Evolutionary conservation across 257 asterid species (phyloP).

Genomic region (Salvia splendens): DNA sequence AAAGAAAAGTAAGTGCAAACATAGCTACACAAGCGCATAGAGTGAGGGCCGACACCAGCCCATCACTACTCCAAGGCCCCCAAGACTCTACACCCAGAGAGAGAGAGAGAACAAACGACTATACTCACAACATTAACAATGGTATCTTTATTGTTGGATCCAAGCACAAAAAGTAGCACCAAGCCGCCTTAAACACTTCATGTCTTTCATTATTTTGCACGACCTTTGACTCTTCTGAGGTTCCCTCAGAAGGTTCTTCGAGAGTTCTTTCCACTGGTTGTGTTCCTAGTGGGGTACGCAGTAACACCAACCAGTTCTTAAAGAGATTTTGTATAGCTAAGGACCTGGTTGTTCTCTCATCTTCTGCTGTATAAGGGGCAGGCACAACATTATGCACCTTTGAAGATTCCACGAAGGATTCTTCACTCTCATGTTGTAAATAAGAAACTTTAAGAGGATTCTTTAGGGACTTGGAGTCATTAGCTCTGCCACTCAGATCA

Average conservation of each 20-base stretch:
- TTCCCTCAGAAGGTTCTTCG: slow-evolving; percentile 50
- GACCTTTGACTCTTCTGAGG: slow-evolving; percentile 40
- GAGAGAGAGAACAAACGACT: slow-evolving; percentile 25
- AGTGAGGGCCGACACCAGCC: slow-evolving; percentile 1
- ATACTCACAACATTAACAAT: slow-evolving; percentile 73
- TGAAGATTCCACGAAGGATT: slow-evolving; percentile 55
- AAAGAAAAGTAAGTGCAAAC: background rate
- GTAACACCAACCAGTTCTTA: slow-evolving; percentile 69
- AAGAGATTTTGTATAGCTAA: slow-evolving; percentile 68
- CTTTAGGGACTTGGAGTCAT: slow-evolving; percentile 62
- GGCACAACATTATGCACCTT: slow-evolving; percentile 57
- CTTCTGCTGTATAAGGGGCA: slow-evolving; percentile 53
- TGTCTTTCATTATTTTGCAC: slow-evolving; percentile 47
- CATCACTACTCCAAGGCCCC: too few relatives aligned
- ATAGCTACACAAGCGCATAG: background rate
- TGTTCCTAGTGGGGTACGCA: slow-evolving; percentile 50
- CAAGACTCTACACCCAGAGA: too few relatives aligned
- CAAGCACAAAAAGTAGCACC: slow-evolving; percentile 63
- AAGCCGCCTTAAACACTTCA: slow-evolving; percentile 45
- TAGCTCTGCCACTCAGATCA: slow-evolving; percentile 56
- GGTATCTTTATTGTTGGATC: slow-evolving; percentile 74
- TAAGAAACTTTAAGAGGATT: slow-evolving; percentile 62
- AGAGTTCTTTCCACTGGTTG: slow-evolving; percentile 41
- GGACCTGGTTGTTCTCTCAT: slow-evolving; percentile 51
- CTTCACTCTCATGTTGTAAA: slow-evolving; percentile 69